phyloP scores from a whole-genome alignment of 2,329 filamentous ascomycete species.

The Zarea fungicola region DNA sequence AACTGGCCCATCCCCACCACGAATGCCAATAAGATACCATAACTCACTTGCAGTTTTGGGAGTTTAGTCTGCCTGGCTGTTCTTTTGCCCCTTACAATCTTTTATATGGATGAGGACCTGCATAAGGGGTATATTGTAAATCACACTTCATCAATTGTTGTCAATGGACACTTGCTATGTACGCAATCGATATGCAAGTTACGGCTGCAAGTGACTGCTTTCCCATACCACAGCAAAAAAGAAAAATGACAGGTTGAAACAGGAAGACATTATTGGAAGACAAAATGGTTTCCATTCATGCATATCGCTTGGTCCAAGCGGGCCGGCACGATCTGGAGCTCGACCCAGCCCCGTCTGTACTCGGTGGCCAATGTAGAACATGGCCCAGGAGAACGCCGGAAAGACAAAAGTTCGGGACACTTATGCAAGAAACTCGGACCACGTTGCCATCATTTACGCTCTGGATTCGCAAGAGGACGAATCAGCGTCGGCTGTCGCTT shows the following conservation, averaged over 20 bases:
- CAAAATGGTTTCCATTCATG: slow-evolving; percentile 5
- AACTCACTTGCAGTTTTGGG: too few relatives aligned
- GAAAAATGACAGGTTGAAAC: neutral
- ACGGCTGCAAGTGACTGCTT: neutral
- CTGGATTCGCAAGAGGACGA: slow-evolving; percentile 4
- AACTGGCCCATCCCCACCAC: neutral
- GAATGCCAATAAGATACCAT: neutral
- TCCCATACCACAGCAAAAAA: neutral
- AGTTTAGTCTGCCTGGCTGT: neutral
- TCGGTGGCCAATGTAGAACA: slow-evolving; percentile 1
- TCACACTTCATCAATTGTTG: too few relatives aligned
- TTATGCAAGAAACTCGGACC: neutral
- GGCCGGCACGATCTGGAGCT: slow-evolving; percentile 9
- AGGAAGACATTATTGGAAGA: slow-evolving; percentile 1
- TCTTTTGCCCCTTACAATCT: neutral
- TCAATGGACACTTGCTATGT: too few relatives aligned
- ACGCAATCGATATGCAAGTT: slow-evolving; percentile 5
- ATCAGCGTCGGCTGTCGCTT: neutral
- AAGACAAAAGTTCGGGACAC: neutral
- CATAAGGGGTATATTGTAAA: neutral
- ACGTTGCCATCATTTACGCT: neutral
- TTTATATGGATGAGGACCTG: too few relatives aligned
- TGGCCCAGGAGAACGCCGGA: neutral
- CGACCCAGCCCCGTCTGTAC: neutral
- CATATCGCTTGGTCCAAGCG: slow-evolving; percentile 5